Percentiles rank a stretch among this genome's conserved stretches.
Conservation (phyloP, 257 asterid genomes). For the Jacaranda mimosifolia region DNA sequence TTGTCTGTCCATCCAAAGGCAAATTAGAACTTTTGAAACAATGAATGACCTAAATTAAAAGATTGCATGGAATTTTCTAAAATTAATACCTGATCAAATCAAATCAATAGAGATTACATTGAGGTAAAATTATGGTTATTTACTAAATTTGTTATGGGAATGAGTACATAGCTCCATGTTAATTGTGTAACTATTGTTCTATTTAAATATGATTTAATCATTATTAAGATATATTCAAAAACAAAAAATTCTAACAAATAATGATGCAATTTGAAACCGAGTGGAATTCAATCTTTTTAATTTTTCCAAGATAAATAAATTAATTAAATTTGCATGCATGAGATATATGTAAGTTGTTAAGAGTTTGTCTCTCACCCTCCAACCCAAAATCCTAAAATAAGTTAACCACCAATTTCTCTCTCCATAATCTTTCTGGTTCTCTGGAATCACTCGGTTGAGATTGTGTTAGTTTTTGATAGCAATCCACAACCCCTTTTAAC, state of each 20-base stretch:
- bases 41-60: not conserved
- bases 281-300: not conserved
- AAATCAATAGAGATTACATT: not conserved
- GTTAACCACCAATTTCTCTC: not conserved
- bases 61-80: not conserved
- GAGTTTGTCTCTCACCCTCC: not conserved
- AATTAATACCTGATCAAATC: not conserved
- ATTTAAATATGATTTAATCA: too few relatives aligned
- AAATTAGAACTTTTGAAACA: too few relatives aligned
- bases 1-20: too few relatives aligned
- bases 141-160: not conserved
- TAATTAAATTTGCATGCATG: conserved; percentile 21
- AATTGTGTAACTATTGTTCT: too few relatives aligned
- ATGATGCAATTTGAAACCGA: not conserved
- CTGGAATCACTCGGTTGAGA: not conserved
- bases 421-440: not conserved
- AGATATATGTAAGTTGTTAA: not conserved
- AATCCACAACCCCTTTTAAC: not conserved
- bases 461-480: not conserved
- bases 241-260: not conserved
- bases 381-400: conserved; percentile 6
- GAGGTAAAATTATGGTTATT: not conserved
- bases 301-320: not conserved
- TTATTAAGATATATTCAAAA: not conserved
- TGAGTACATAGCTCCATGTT: too few relatives aligned